phyloP scores from a whole-genome alignment of 208 protist genomes.

The Trypanosoma vivax region DNA sequence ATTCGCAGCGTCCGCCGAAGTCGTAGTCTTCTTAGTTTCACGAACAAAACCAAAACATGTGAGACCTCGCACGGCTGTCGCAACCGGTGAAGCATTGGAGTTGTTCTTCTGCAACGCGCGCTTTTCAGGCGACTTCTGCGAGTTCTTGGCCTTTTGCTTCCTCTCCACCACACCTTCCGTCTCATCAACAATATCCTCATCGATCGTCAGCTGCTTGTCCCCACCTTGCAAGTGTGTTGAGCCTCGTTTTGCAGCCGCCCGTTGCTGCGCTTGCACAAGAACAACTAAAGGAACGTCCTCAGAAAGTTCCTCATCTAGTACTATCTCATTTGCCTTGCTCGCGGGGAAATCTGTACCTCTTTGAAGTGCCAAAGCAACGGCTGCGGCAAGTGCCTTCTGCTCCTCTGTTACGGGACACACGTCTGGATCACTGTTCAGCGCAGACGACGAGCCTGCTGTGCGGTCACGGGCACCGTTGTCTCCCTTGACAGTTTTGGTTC shows the following conservation, averaged over 20 bases:
- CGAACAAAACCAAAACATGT: constrained; percentile 57
- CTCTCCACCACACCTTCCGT: background rate
- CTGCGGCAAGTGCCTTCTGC: too few relatives aligned
- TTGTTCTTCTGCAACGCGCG: too few relatives aligned
- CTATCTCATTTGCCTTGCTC: background rate
- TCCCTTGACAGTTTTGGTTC: background rate
- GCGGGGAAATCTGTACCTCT: too few relatives aligned
- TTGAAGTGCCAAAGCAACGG: too few relatives aligned
- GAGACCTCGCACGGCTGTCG: constrained; percentile 25
- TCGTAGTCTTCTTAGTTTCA: constrained; percentile 16
- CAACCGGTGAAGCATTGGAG: too few relatives aligned
- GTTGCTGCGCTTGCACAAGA: background rate
- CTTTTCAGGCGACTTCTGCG: background rate
- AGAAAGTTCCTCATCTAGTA: background rate
- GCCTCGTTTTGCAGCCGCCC: too few relatives aligned
- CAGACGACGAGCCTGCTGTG: too few relatives aligned
- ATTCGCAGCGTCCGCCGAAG: constrained; percentile 25
- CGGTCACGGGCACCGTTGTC: too few relatives aligned
- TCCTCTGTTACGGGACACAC: too few relatives aligned
- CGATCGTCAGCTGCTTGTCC: too few relatives aligned
- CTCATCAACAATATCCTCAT: background rate
- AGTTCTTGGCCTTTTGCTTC: background rate
- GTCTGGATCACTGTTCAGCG: too few relatives aligned
- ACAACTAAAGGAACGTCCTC: constrained; percentile 7
- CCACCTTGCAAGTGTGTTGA: too few relatives aligned